A percentile compares a stretch with the other conserved stretches of the same genome.
phyloP scores from a whole-genome alignment of 352 stramenopile genomes.

The Phytophthora uliginosa region DNA sequence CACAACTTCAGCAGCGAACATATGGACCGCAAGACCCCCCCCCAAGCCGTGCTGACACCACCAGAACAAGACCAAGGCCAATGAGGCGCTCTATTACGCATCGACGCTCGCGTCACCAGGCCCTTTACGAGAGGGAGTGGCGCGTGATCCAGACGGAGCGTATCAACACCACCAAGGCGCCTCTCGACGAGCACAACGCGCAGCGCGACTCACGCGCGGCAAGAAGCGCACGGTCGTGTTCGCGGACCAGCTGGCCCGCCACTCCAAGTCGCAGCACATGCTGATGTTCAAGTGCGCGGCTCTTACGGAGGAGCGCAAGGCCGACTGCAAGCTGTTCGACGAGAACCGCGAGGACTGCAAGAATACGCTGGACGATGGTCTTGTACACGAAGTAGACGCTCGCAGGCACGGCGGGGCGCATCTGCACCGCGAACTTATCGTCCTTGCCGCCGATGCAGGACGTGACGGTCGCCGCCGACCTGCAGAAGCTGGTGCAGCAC shows the following conservation, averaged over 20 bases:
- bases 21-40: too few species aligned
- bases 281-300: slow-evolving; percentile 76
- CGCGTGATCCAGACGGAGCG: background rate
- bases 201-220: background rate
- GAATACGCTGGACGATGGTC: slow-evolving; percentile 38
- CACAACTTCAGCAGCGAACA: too few species aligned
- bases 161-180: background rate
- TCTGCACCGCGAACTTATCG: slow-evolving; percentile 81
- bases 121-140: background rate
- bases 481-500: background rate
- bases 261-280: slow-evolving; percentile 83
- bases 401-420: slow-evolving; percentile 46
- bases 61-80: background rate
- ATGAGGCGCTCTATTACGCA: background rate
- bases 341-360: background rate
- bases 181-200: background rate
- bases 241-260: background rate
- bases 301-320: background rate
- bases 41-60: too few species aligned
- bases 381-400: slow-evolving; percentile 86
- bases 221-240: background rate
- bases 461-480: slow-evolving; percentile 63
- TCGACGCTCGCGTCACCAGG: background rate
- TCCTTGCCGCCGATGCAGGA: slow-evolving; percentile 87
- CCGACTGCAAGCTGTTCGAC: background rate